A percentile compares a stretch with the other conserved stretches of the same genome.
Conservation (phyloP, 139 green algal genomes). For the Auxenochlorella protothecoides region DNA sequence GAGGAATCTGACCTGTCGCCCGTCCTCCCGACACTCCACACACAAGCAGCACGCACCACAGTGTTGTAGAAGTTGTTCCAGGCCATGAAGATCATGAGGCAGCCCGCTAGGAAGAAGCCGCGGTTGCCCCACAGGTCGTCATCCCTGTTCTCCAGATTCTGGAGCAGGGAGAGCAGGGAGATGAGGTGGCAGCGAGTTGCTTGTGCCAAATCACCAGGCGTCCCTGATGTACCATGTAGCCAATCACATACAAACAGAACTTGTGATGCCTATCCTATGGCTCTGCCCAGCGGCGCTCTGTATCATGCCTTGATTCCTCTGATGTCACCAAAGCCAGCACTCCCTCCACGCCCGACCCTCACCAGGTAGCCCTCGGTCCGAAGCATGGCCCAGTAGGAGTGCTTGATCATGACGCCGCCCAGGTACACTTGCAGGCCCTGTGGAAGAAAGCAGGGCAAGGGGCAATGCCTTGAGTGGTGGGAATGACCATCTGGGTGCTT, state of each 20-base stretch:
- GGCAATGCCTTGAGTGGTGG: too few species aligned
- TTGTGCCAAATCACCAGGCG: too few species aligned
- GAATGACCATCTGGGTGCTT: not conserved
- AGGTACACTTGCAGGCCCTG: slow-evolving; percentile 54
- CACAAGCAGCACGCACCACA: too few species aligned
- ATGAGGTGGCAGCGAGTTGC: too few species aligned
- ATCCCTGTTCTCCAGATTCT: slow-evolving; percentile 52
- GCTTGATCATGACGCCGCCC: slow-evolving; percentile 50
- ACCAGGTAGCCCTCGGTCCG: slow-evolving; percentile 62
- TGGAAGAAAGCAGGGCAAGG: slow-evolving; percentile 52
- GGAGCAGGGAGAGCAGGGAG: not conserved
- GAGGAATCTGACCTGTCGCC: too few species aligned
- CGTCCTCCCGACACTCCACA: too few species aligned
- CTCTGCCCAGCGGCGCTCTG: too few species aligned
- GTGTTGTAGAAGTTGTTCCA: slow-evolving; percentile 48
- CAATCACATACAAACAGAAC: too few species aligned
- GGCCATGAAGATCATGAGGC: slow-evolving; percentile 55
- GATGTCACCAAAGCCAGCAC: too few species aligned
- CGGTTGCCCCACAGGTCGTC: slow-evolving; percentile 72
- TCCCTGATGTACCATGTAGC: too few species aligned
- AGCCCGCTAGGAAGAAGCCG: slow-evolving; percentile 51
- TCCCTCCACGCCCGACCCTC: not conserved
- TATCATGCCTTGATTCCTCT: too few species aligned
- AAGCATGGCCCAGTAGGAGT: slow-evolving; percentile 40
- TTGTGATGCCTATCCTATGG: too few species aligned